A percentile compares a stretch with the other conserved stretches of the same genome.
Conservation (phyloP, 371 early-diverging fungal genomes). For the Mortierella sp. region DNA sequence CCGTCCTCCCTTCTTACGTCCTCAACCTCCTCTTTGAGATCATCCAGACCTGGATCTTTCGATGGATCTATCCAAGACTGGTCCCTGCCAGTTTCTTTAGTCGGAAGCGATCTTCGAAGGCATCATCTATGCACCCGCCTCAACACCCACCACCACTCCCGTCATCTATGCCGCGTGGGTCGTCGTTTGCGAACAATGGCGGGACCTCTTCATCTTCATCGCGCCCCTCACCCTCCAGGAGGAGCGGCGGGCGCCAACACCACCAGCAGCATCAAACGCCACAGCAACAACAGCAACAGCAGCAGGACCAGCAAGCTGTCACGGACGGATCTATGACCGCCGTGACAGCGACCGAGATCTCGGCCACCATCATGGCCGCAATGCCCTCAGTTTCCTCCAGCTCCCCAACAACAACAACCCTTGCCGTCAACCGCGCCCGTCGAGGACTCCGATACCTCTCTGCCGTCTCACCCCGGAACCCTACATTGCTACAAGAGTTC, state of each 20-base stretch:
- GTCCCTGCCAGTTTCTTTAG: constrained; percentile 39
- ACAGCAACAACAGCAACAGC: constrained; percentile 39
- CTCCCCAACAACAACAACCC: constrained; percentile 34
- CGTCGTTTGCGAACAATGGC: neutral
- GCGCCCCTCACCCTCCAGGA: neutral
- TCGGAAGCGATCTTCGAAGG: constrained; percentile 32
- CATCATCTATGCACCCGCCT: constrained; percentile 7
- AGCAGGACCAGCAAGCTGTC: constrained; percentile 14
- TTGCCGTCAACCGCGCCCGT: constrained; percentile 35
- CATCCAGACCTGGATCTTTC: constrained; percentile 64
- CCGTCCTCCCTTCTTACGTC: constrained; percentile 68
- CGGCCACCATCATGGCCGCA: constrained; percentile 55
- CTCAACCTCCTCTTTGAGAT: constrained; percentile 65
- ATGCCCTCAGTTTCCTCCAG: constrained; percentile 45
- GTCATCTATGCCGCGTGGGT: constrained; percentile 16
- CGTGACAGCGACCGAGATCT: constrained; percentile 51
- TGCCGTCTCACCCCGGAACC: constrained; percentile 41
- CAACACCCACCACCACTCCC: constrained; percentile 23
- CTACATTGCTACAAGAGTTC: constrained; percentile 62
- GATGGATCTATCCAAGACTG: constrained; percentile 51
- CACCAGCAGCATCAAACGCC: constrained; percentile 26
- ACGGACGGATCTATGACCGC: constrained; percentile 24
- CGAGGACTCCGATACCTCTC: constrained; percentile 45
- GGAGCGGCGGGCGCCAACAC: neutral
- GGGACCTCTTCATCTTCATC: neutral